Base-by-base conservation (phyloP, 495 filamentous ascomycete species). In the Aspergillus sclerotiicarbonarius region DNA sequence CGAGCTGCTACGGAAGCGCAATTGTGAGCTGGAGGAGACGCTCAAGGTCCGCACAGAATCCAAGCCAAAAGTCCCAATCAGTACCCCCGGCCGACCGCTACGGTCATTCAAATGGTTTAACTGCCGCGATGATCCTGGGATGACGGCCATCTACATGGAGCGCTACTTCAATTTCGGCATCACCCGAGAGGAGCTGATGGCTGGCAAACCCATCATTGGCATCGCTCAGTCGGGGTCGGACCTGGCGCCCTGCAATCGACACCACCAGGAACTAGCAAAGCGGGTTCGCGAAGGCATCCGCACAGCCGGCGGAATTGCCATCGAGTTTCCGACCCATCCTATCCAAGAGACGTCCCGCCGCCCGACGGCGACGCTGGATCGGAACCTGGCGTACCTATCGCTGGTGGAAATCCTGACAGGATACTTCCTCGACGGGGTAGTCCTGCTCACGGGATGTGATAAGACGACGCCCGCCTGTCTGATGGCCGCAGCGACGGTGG, bases 81-180 rank as follows among this genome's bases (percentile, higher is more conserved):
- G 8, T n/a, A 2, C 13, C 37, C 37, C 37, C 13, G 12, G 37
- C 37, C 33, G 33, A 37, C 37, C 37, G 37, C 37, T 41, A n/a
- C 37, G 37, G 7, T 41, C 37, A n/a, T 41, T 12, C 37, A 41
- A 41, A 41, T 41, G 37, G 37, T 41, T 41, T 12, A 41, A 41
- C 37, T 41, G 37, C 37, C 37, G 37, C n/a, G 37, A 41, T 13
- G 37, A 41, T 41, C 37, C 37, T 12, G 37, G 37, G 7, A 41
- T 41, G 37, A 41, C 37, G 37, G 37, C 37, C 37, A 41, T 41
- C 37, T 41, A 41, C 37, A 41, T 41, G 37, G 37, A 41, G 37
- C 37, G 37, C 37, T 41, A 41, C 13, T n/a, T 41, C 37, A 41
- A 41, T 12, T 41, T 41, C 37, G 37, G 37, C 37, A 41, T 41